These are phyloP conservation scores for Casuarina glauca DNA, from an alignment of 306 rosid genomes.

Conservation along the genomic window DNA sequence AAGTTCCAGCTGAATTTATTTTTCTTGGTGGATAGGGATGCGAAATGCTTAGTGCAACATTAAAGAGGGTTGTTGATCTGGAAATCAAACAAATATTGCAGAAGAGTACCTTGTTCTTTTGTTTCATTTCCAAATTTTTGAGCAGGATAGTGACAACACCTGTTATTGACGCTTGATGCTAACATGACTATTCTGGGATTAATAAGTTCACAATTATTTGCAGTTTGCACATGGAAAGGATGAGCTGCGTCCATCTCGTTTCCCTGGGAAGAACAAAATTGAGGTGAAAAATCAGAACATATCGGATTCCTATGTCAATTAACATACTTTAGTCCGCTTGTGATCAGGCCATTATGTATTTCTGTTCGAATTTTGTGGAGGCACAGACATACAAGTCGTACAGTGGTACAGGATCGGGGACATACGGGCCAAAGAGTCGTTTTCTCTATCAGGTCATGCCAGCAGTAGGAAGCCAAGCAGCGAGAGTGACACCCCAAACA, in stretches of 20 bases:
- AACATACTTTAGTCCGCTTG: slow-evolving; percentile 5
- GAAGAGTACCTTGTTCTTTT: not conserved
- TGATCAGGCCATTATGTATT: slow-evolving; percentile 15
- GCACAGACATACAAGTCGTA: slow-evolving; percentile 31
- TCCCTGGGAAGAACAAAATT: slow-evolving; percentile 37
- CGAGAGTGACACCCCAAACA: slow-evolving; percentile 20
- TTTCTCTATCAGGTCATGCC: slow-evolving; percentile 27
- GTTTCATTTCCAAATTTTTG: not conserved
- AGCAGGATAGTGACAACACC: not conserved
- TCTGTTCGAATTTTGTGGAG: slow-evolving; percentile 27
- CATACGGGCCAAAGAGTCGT: slow-evolving; percentile 26
- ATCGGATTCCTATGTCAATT: not conserved
- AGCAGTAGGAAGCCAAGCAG: slow-evolving; percentile 24
- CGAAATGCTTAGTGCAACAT: no score
- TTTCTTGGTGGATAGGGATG: no score
- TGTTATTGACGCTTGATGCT: slow-evolving; percentile 18
- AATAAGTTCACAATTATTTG: slow-evolving; percentile 24
- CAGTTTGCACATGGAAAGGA: slow-evolving; percentile 63
- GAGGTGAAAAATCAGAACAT: slow-evolving; percentile 43
- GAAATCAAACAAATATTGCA: no score
- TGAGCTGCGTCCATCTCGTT: slow-evolving; percentile 44
- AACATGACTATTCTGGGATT: not conserved
- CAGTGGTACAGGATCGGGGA: slow-evolving; percentile 24
- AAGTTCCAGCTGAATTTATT: no score
- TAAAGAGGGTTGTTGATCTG: no score